These are phyloP conservation scores for Apiotrichum gamsii DNA, from an alignment of 1,284 basidiomycete species.

Conservation along the genomic window DNA sequence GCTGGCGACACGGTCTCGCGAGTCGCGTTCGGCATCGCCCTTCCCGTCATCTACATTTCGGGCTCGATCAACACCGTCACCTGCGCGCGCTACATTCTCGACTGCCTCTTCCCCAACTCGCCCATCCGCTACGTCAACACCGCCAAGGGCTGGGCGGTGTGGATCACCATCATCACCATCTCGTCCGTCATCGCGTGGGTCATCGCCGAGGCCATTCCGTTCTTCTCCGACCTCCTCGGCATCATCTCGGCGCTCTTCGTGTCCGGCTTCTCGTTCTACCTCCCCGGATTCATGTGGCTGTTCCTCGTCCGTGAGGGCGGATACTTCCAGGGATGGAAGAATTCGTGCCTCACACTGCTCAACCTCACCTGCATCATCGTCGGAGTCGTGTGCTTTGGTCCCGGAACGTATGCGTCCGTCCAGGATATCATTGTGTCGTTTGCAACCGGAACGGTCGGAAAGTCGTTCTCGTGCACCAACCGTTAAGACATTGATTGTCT, in stretches of 20 bases:
- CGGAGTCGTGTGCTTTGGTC: constrained; percentile 10
- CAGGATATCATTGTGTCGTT: constrained; percentile 7
- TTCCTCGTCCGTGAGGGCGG: constrained; percentile 11
- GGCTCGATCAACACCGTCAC: constrained; percentile 13
- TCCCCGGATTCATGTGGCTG: constrained; percentile 18
- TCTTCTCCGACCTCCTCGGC: constrained; percentile 34
- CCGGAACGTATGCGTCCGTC: constrained; percentile 9
- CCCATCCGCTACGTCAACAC: constrained; percentile 33
- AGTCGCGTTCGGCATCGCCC: constrained; percentile 13
- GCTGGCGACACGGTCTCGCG: constrained; percentile 9
- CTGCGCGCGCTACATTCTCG: constrained; percentile 10
- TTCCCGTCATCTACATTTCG: constrained; percentile 19
- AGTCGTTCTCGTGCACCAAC: constrained; percentile 8
- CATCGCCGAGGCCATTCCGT: constrained; percentile 29
- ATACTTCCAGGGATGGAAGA: constrained; percentile 11
- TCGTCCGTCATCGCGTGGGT: constrained; percentile 7
- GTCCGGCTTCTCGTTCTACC: constrained; percentile 15
- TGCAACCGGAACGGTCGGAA: constrained; percentile 3
- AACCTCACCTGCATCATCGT: constrained; percentile 10
- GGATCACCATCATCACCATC: constrained; percentile 45
- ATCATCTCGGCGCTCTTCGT: constrained; percentile 27
- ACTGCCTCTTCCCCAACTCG: constrained; percentile 6
- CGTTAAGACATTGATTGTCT: no score
- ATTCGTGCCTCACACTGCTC: constrained; percentile 5
- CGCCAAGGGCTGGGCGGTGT: constrained; percentile 45